Base-by-base conservation (phyloP, 2,329 filamentous ascomycete genomes). In the Mollisiaceae sp. region DNA sequence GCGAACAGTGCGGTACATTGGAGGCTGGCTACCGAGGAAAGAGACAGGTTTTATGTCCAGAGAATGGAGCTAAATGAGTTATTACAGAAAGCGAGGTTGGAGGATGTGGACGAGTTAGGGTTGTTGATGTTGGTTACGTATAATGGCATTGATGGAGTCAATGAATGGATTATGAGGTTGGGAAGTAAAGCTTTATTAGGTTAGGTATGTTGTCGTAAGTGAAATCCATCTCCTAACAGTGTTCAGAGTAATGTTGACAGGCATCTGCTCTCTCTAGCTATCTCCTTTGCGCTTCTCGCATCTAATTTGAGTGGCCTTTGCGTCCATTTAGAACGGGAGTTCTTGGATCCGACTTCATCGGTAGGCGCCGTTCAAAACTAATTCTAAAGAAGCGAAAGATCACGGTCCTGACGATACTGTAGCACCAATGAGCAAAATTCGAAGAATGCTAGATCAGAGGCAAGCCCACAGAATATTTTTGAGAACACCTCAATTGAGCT, bases 81-180 rank as follows among this genome's bases (percentile, higher is more conserved):
- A 6, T n/a, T 62, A 22, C 38, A 43, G 22, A 36, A 55, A n/a
- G 62, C 54, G 12, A 35, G 15, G 4, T n/a, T 61, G 11, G 52
- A 63, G 18, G 67, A 69, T 52, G 45, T 67, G 8, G 63, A 67
- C 55, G 67, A 67, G 3, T n/a, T 69, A 14, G 67, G 60, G 20
- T 38, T 66, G 39, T 39, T 69, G n/a, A 67, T 69, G 64, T 22
- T 65, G 27, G 63, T 60, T 24, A 65, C 59, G 12, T 69, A 67
- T 50, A 69, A 67, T 58, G 67, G 65, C n/a, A 9, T 69, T 22
- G 67, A 69, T 36, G 61, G 56, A 9, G 61, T 65, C 2, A 63
- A 65, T 22, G 63, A 69, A 39, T 69, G 67, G 67, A 64, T 68
- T 32, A 18, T 60, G 32, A 60, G 41, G 14, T 62, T 58, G n/a